phyloP scores from a whole-genome alignment of 768 basidiomycete genomes.

The Lenzites betulinus region DNA sequence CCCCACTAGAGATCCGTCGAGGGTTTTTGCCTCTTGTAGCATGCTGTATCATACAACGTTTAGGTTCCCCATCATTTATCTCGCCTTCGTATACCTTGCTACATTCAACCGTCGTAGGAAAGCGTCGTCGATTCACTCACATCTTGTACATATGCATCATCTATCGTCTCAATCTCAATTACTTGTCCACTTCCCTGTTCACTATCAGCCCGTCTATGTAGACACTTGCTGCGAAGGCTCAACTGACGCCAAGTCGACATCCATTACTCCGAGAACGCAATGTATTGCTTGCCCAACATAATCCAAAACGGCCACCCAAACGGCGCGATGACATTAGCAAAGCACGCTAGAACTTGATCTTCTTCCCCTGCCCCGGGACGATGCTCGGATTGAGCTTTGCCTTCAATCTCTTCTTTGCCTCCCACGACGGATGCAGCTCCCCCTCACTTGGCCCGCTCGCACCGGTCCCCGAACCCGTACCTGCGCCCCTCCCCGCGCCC shows the following conservation, averaged over 20 bases:
- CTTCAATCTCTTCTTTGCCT: slow-evolving; percentile 84
- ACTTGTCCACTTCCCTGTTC: too few relatives aligned
- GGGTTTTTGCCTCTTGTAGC: background rate
- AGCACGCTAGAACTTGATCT: slow-evolving; percentile 61
- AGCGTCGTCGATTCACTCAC: too few relatives aligned
- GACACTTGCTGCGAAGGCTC: too few relatives aligned
- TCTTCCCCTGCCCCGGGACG: slow-evolving; percentile 75
- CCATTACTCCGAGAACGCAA: too few relatives aligned
- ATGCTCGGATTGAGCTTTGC: slow-evolving; percentile 66
- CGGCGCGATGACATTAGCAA: background rate
- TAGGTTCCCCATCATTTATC: background rate
- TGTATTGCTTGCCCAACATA: too few relatives aligned
- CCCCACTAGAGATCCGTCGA: background rate
- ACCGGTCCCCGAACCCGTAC: slow-evolving; percentile 3
- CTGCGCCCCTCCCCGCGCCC: background rate
- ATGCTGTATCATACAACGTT: slow-evolving; percentile 11
- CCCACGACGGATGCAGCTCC: slow-evolving; percentile 92
- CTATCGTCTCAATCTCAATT: background rate
- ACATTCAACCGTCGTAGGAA: background rate
- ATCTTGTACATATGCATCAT: background rate
- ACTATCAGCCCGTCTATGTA: too few relatives aligned
- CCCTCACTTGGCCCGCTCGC: slow-evolving; percentile 26
- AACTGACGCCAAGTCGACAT: too few relatives aligned
- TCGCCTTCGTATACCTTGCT: background rate
- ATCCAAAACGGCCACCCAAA: background rate